phyloP scores from a whole-genome alignment of 2,329 filamentous ascomycete genomes.

The Leptodontidium sp. region DNA sequence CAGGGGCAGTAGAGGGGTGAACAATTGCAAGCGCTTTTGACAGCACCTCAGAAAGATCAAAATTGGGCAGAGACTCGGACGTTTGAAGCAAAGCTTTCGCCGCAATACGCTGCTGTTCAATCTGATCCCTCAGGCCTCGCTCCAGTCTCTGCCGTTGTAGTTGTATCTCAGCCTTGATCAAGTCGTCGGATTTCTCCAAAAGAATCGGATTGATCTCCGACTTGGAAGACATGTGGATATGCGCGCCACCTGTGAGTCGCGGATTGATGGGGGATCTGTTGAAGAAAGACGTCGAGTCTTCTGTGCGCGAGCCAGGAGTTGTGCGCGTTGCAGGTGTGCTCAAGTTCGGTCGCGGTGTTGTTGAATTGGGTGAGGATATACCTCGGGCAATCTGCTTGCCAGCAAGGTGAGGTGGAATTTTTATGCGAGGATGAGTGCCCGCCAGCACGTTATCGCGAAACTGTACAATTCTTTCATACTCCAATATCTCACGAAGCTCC shows the following conservation, averaged over 20 bases:
- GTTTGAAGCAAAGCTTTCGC: slow-evolving; percentile 54
- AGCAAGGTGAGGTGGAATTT: slow-evolving; percentile 56
- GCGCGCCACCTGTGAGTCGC: slow-evolving; percentile 46
- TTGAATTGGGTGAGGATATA: slow-evolving; percentile 38
- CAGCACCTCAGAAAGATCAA: slow-evolving; percentile 78
- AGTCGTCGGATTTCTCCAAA: slow-evolving; percentile 84
- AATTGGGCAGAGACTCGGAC: slow-evolving; percentile 64
- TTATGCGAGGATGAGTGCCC: slow-evolving; percentile 74
- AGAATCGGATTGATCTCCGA: slow-evolving; percentile 83
- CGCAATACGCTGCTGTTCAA: slow-evolving; percentile 66
- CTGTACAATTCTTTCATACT: slow-evolving; percentile 82
- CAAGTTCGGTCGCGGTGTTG: slow-evolving; percentile 38
- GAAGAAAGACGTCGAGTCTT: slow-evolving; percentile 39
- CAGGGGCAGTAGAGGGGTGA: slow-evolving; percentile 65
- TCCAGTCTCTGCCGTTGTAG: slow-evolving; percentile 85
- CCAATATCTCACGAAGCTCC: slow-evolving; percentile 65
- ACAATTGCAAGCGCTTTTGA: slow-evolving; percentile 75
- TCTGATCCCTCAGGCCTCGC: slow-evolving; percentile 76
- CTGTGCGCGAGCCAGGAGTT: slow-evolving; percentile 29
- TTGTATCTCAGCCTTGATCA: slow-evolving; percentile 83
- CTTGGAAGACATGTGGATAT: slow-evolving; percentile 54
- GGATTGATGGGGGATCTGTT: slow-evolving; percentile 41
- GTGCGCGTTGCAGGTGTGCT: slow-evolving; percentile 30
- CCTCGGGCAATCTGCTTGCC: slow-evolving; percentile 41
- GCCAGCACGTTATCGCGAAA: slow-evolving; percentile 84